Evolutionary conservation across 2,329 filamentous ascomycete genomes (phyloP).

Genomic region (Colletotrichum tropicicola): DNA sequence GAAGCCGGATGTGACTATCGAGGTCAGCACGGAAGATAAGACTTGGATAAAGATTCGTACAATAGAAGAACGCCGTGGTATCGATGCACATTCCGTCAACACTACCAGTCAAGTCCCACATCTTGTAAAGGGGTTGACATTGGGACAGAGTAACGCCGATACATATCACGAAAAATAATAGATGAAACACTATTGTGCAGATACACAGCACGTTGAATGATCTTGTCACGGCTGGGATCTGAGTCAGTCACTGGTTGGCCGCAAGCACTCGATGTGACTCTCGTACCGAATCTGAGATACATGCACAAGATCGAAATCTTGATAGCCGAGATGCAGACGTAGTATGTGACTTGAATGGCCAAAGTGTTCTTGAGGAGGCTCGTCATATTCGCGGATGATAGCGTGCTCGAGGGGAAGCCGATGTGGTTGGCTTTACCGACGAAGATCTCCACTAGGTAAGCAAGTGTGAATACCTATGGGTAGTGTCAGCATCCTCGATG

Average conservation of each 20-base stretch:
- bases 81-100: constrained; percentile 49
- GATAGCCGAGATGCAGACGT: constrained; percentile 46
- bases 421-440: constrained; percentile 32
- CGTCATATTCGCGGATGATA: constrained; percentile 32
- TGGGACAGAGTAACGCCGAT: constrained; percentile 49
- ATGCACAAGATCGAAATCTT: constrained; percentile 56
- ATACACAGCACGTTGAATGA: constrained; percentile 41
- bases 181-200: constrained; percentile 47
- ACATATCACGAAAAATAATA: constrained; percentile 50
- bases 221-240: constrained; percentile 26
- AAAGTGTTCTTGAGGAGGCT: constrained; percentile 40
- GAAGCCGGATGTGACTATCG: constrained; percentile 47
- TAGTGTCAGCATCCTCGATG: not conserved
- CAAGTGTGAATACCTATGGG: constrained; percentile 11
- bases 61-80: constrained; percentile 51
- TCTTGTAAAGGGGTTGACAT: constrained; percentile 50
- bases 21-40: not conserved
- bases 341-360: constrained; percentile 52
- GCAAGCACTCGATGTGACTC: not conserved
- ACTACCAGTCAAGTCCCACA: constrained; percentile 47
- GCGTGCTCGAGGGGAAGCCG: constrained; percentile 30
- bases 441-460: constrained; percentile 33
- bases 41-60: constrained; percentile 29
- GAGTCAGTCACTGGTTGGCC: not conserved
- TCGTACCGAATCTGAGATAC: constrained; percentile 54